A percentile compares a stretch with the other conserved stretches of the same genome.
phyloP scores from a whole-genome alignment of 116 monocot genomes.

The Dioscorea cayenensis region DNA sequence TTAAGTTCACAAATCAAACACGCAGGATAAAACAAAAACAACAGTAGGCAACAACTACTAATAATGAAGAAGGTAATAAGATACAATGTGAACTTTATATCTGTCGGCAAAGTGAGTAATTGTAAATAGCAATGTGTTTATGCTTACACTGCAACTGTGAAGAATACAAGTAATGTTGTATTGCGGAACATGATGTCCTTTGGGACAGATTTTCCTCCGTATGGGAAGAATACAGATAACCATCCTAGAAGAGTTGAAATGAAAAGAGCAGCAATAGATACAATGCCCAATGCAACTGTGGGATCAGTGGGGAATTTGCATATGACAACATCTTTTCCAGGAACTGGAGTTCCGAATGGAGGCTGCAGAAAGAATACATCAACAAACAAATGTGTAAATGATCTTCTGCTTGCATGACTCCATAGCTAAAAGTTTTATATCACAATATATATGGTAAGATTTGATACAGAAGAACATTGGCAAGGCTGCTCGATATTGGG shows the following conservation, averaged over 20 bases:
- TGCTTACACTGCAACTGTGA: conserved; percentile 65
- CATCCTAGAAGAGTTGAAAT: conserved; percentile 30
- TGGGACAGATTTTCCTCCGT: conserved; percentile 65
- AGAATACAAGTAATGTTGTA: conserved; percentile 51
- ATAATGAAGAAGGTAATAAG: too few relatives aligned
- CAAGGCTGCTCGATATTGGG: too few relatives aligned
- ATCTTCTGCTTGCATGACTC: not conserved
- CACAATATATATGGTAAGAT: not conserved
- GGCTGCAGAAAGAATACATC: conserved; percentile 30
- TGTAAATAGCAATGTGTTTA: not conserved
- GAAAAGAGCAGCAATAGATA: conserved; percentile 38
- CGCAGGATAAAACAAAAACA: too few relatives aligned
- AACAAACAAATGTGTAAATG: not conserved
- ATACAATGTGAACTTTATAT: too few relatives aligned
- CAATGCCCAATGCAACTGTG: conserved; percentile 49
- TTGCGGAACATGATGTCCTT: conserved; percentile 40
- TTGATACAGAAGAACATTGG: not conserved
- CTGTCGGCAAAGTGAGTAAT: too few relatives aligned
- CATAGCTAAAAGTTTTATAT: not conserved
- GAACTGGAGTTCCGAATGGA: conserved; percentile 42
- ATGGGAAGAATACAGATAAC: conserved; percentile 46
- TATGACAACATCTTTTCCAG: conserved; percentile 51
- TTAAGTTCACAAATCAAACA: not conserved
- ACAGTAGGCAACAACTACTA: too few relatives aligned
- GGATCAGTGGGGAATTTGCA: conserved; percentile 78